Base-by-base conservation (phyloP, 805 yeast genomes). In the Monosporozyma aquatica region DNA sequence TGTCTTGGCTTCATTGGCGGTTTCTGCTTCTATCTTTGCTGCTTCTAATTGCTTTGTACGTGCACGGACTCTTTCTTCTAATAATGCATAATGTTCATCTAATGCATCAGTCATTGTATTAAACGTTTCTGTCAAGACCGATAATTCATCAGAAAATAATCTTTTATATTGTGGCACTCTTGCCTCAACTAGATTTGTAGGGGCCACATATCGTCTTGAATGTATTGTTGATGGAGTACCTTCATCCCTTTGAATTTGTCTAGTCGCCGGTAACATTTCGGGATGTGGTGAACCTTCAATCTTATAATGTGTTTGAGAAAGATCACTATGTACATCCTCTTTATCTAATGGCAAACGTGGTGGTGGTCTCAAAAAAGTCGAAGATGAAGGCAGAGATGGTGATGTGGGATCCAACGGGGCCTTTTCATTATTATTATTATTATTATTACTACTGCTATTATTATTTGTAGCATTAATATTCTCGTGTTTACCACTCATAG, bases 1-100 rank as follows among this genome's bases (percentile, higher is more conserved):
- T 6, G 97, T 89, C 57, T 92, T 92, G 3, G 97, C 95, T 52
- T 92, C 97, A 61, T 90, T 90, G 1, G 98, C 98, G 23, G 82
- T 78, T 64, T 90, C 97, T 0, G 96, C 97, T 57, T 82, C 84
- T 24, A 82, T 74, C 53, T 86, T 84, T 8, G 95, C 92, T 1
- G 80, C 81, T 60, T 89, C 96, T 36, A 90, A 70, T 60, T 90
- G 95, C 53, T 76, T 79, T 0, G 97, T 90, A 56, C 97, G 73
- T 28, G 80, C 80, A 40, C 77, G 71, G 14, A 90, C 97, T 47
- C 97, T 74, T 50, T 86, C 95, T 62, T 92, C 97, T 41, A 90
- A 61, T 53, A 82, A 81, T 5, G 81, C 68, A 54, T 90, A 90
- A 59, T 90, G 97, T 46, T 77, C 72, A 45, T 85, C 86, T 27